phyloP scores from a whole-genome alignment of 1,284 basidiomycete genomes.

The Leucoagaricus sp. region DNA sequence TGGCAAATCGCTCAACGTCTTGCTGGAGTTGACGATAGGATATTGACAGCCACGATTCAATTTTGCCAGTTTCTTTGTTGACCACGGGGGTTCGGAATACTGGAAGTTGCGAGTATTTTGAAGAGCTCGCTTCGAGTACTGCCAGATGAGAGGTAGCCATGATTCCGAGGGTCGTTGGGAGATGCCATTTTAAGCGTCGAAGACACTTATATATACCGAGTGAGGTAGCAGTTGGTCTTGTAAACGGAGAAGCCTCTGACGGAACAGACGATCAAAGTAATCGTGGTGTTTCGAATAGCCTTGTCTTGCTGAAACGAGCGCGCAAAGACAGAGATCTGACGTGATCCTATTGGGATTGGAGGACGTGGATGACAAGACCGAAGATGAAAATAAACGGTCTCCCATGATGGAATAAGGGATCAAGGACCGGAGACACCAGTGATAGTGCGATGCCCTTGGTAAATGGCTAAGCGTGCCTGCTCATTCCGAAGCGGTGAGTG shows the following conservation, averaged over 20 bases:
- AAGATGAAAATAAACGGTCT: not conserved
- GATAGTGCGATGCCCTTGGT: not conserved
- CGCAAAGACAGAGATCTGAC: not conserved
- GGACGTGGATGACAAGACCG: not conserved
- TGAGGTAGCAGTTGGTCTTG: not conserved
- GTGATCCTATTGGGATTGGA: not conserved
- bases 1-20: conserved; percentile 32
- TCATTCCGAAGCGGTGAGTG: conserved; percentile 2
- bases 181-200: not conserved
- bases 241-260: conserved; percentile 11
- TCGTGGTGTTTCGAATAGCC: conserved; percentile 12
- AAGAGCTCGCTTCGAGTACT: conserved; percentile 38
- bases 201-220: conserved; percentile 9
- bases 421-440: conserved; percentile 2
- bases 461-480: conserved; percentile 7
- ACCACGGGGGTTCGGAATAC: conserved; percentile 40
- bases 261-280: conserved; percentile 5
- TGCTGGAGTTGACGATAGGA: conserved; percentile 33
- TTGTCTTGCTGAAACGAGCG: conserved; percentile 9
- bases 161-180: conserved; percentile 16
- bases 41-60: conserved; percentile 35
- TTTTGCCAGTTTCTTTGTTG: conserved; percentile 29
- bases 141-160: conserved; percentile 45
- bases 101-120: conserved; percentile 32
- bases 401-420: not conserved